Evolutionary conservation across 164 flowering plant genomes (phyloP), one percentile per base, ranked within the genome.

Genomic region (Magnolia sinica): DNA sequence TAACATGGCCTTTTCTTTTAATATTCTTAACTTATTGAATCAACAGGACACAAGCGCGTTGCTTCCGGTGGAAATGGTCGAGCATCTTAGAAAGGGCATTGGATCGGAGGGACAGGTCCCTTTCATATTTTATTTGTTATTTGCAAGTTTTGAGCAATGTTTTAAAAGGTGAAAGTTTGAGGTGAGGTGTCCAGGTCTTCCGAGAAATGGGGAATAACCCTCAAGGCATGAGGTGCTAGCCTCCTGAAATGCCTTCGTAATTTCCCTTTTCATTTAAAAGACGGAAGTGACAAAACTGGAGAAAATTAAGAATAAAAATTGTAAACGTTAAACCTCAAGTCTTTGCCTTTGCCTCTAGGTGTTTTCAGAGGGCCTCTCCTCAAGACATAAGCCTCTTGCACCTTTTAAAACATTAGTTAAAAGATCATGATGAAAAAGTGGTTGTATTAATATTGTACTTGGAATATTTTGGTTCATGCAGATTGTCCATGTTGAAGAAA

Each of bases 21-120:
- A 63, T 6, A 13, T 74, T 16, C 8, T 45, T 64, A 18, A 58
- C 29, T 63, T 31, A 3, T 13, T 80, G 55, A 72, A 23, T 83
- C 20, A 23, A 74, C 91, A 93, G 99, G 96, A 86, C 8, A 88
- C 85, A 31, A 77, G 83, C 49, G 81, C 79, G 75, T 79, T 96
- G 80, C 82, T 74, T 24, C 92, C 97, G n/a, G n/a, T 58, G 68
- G 92, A 89, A 85, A 96, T 96, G 94, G 86, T 96, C 71, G 90
- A 86, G 75, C 99, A 96, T 87, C 94, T 96, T 69, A 84, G 84
- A 78, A 82, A 84, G 68, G 89, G 89, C 31, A 64, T 88, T 80
- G 99, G 98, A 76, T 86, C 89, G 72, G 73, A 81, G 52, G 97
- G 96, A 83, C 99, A 96, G 98, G 99, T 96, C 82, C 72, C 65